Evolutionary conservation across 2,329 filamentous ascomycete genomes (phyloP).

Genomic region (Aspergillus quadrilineatus): DNA sequence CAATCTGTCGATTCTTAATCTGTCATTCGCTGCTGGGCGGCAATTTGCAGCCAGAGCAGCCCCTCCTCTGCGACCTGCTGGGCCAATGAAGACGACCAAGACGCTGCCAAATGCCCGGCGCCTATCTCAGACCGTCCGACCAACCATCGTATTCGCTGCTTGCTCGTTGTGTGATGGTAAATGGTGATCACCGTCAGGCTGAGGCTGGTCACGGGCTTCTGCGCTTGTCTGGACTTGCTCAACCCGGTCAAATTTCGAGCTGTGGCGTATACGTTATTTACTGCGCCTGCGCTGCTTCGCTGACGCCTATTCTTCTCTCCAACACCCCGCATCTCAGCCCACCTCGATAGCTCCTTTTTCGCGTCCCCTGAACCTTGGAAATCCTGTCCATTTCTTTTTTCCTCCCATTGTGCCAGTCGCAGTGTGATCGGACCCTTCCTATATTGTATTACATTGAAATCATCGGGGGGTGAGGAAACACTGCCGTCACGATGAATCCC

Average conservation of each 20-base stretch:
- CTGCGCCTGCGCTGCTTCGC: not conserved
- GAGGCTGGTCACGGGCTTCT: conserved; percentile 1
- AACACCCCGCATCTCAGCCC: conserved; percentile 11
- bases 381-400: not conserved
- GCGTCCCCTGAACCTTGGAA: conserved; percentile 9
- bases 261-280: not conserved
- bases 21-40: conserved; percentile 10
- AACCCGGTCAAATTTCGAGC: not conserved
- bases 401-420: not conserved
- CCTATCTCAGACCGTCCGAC: conserved; percentile 14
- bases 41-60: conserved; percentile 1
- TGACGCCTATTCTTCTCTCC: conserved; percentile 10
- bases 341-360: conserved; percentile 14
- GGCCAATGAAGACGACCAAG: conserved; percentile 18
- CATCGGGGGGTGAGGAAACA: not conserved
- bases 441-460: not conserved
- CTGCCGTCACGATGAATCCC: conserved; percentile 41
- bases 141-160: conserved; percentile 9
- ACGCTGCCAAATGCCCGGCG: conserved; percentile 16
- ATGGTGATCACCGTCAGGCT: conserved; percentile 5
- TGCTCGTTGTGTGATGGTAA: conserved; percentile 10
- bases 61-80: conserved; percentile 10
- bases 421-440: not conserved
- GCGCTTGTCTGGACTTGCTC: not conserved
- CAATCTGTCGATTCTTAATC: not conserved